Percentiles rank a stretch among this genome's conserved stretches.
These are phyloP conservation scores for Penicillium sclerotiorum DNA, from an alignment of 2,329 filamentous ascomycete genomes.

Conservation along the genomic window DNA sequence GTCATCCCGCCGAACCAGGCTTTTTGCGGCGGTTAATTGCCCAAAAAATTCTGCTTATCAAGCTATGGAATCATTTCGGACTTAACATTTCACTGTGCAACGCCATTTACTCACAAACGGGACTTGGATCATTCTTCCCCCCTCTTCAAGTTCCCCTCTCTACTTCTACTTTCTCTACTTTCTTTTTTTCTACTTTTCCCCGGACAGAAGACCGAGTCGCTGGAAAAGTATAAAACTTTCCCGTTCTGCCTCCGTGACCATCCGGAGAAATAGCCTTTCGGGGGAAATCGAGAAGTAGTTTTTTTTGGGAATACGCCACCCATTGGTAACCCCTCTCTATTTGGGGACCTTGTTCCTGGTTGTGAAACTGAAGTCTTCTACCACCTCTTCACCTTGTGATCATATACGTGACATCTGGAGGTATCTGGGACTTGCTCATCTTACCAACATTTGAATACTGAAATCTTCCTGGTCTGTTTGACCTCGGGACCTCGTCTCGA, in stretches of 20 bases:
- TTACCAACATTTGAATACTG: no score
- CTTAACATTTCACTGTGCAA: no score
- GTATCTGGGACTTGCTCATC: no score
- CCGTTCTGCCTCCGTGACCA: slow-evolving; percentile 11
- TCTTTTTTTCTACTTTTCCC: neutral
- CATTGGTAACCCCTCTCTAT: neutral
- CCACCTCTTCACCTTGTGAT: neutral
- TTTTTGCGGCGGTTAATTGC: neutral
- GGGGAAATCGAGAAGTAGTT: neutral
- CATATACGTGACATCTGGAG: no score
- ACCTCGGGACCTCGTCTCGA: neutral
- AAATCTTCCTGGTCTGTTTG: no score
- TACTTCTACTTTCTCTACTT: no score
- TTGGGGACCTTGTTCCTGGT: slow-evolving; percentile 8
- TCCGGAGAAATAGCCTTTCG: slow-evolving; percentile 14
- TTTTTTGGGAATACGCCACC: slow-evolving; percentile 14
- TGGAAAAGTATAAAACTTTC: neutral
- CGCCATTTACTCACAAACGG: no score
- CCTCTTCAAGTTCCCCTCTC: no score
- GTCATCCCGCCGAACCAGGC: slow-evolving; percentile 3
- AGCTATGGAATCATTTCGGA: no score
- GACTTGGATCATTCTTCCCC: no score
- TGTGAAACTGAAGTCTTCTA: neutral
- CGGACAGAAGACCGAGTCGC: neutral
- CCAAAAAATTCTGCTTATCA: neutral